Conservation (phyloP, 2,329 filamentous ascomycete species). For the Clathrospora elynae region DNA sequence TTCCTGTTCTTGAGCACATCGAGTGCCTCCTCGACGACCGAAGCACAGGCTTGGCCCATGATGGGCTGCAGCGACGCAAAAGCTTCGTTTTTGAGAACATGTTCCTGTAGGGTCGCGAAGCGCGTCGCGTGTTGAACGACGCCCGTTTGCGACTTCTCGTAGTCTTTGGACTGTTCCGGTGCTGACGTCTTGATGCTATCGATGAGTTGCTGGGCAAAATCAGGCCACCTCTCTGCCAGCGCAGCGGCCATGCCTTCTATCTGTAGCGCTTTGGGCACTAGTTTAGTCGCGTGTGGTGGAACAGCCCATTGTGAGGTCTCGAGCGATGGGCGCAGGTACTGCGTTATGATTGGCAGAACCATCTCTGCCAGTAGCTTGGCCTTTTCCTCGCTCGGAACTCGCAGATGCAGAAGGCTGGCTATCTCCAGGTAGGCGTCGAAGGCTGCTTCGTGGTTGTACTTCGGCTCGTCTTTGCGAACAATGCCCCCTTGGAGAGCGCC, state of each 20-base stretch:
- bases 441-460: conserved; percentile 68
- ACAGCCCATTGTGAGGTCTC: conserved; percentile 59
- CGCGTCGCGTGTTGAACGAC: conserved; percentile 70
- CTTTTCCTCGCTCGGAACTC: conserved; percentile 52
- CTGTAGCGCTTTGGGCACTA: conserved; percentile 51
- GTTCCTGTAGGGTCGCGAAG: conserved; percentile 61
- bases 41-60: conserved; percentile 46
- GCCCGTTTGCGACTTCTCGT: conserved; percentile 70
- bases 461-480: conserved; percentile 73
- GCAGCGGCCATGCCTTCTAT: conserved; percentile 53
- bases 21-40: conserved; percentile 57
- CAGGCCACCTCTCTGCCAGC: conserved; percentile 65
- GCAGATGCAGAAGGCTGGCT: conserved; percentile 55
- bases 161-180: conserved; percentile 81
- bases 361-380: conserved; percentile 53
- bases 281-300: conserved; percentile 46
- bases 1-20: conserved; percentile 59
- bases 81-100: conserved; percentile 17
- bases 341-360: conserved; percentile 58
- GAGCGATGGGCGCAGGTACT: conserved; percentile 57
- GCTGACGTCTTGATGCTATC: conserved; percentile 73
- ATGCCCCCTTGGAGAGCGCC: conserved; percentile 73
- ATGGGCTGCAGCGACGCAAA: conserved; percentile 15
- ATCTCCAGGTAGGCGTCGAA: conserved; percentile 78
- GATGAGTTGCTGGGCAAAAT: conserved; percentile 65